Evolutionary conservation across 2,329 filamentous ascomycete genomes (phyloP).

Genomic region (Cordyceps pruinosa): DNA sequence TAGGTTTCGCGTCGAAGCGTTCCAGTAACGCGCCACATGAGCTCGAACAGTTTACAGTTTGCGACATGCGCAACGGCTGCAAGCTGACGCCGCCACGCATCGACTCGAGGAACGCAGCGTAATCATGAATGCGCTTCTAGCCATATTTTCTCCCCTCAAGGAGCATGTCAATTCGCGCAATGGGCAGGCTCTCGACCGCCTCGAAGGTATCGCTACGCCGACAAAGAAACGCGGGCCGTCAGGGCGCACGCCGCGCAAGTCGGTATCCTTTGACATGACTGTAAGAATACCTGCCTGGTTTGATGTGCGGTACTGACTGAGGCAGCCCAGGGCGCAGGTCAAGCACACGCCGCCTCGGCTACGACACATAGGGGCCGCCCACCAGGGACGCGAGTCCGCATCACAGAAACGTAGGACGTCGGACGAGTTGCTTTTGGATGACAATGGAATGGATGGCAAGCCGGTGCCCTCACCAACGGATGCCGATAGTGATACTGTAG

Average conservation of each 20-base stretch:
- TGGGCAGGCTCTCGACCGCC: background rate
- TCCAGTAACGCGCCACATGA: background rate
- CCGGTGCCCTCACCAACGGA: background rate
- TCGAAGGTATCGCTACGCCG: background rate
- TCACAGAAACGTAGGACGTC: no score
- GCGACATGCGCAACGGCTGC: background rate
- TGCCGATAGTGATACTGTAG: no score
- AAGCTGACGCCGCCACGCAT: background rate
- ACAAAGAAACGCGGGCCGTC: background rate
- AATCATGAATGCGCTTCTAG: conserved; percentile 6
- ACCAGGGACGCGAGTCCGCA: background rate
- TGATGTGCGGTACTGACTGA: background rate
- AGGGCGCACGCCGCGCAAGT: background rate
- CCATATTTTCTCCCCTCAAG: conserved; percentile 12
- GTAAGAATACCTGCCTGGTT: background rate
- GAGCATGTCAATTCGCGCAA: conserved; percentile 1
- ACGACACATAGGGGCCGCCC: background rate
- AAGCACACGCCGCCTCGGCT: conserved; percentile 2
- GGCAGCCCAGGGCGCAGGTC: background rate
- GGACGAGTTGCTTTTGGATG: background rate
- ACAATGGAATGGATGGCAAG: no score
- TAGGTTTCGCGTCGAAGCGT: background rate
- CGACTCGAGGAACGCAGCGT: background rate
- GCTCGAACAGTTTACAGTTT: background rate
- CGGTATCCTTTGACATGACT: conserved; percentile 12